Base-by-base conservation (phyloP, 2,329 filamentous ascomycete species). In the Monosporascus sp. region DNA sequence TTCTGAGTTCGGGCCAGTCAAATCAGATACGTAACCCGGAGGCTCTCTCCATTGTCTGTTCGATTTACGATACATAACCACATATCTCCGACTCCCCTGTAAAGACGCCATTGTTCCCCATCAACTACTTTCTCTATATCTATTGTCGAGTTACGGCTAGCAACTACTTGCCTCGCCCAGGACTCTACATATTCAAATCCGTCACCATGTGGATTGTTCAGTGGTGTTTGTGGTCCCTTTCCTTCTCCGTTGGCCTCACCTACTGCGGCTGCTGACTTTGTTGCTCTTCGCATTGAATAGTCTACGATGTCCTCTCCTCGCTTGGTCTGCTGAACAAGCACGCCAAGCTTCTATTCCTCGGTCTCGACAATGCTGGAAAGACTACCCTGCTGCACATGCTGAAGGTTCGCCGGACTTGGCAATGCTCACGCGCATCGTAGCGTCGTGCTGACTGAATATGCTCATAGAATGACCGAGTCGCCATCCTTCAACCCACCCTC, bases 301-400 rank as follows among this genome's bases (percentile, higher is more conserved):
- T 96, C 76, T 96, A 90, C 82, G 90, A 96, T 78, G 78, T 95
- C 65, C 85, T 96, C 67, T 89, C 91, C 67, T 89, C 85, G 61
- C 82, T 96, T 59, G 91, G 91, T 65, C 81, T 96, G 68, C 80
- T 93, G 63, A 96, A 96, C 84, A 96, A 96, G 82, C 90, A 96
- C 74, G 91, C 91, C 68, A 96, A 96, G 83, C 84, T 96, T 55
- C 83, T 96, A 55, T 96, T 96, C 78, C 85, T 96, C 60, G 91
- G 91, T 64, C 86, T 96, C 58, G 91, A 96, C 73, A 96, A 96
- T 77, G 91, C 91, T 50, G 91, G 91, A 75, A 96, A 96, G 81
- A 96, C 91, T 51, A 96, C 91, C 45, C 79, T 96, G 64, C 78
- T 96, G 69, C 91, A 96, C 76, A 96, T 96, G 91, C 75, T 96